Conservation (phyloP, 768 basidiomycete species). For the Trametopsis cervina region DNA sequence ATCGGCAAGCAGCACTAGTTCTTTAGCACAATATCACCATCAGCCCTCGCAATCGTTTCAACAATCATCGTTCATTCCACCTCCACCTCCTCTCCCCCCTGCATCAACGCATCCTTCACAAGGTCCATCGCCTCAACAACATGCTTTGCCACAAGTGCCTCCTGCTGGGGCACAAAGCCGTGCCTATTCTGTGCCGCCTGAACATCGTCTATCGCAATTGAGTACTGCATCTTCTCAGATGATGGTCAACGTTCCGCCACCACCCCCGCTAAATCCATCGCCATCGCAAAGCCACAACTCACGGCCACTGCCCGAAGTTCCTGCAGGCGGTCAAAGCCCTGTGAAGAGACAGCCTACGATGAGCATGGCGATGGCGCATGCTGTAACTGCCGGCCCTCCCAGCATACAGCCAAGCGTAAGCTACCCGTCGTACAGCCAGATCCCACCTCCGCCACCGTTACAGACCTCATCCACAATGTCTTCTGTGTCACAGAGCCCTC, state of each 20-base stretch:
- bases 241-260: conserved; percentile 17
- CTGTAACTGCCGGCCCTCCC: conserved; percentile 1
- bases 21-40: conserved; percentile 3
- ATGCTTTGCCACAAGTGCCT: conserved; percentile 28
- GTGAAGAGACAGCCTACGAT: background rate
- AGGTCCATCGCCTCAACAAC: conserved; percentile 22
- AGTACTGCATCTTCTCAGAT: background rate
- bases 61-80: background rate
- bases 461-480: background rate
- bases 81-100: conserved; percentile 8
- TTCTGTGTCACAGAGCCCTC: background rate
- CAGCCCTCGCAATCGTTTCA: background rate
- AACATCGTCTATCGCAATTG: background rate
- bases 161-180: conserved; percentile 22
- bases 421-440: conserved; percentile 28
- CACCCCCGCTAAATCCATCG: conserved; percentile 9
- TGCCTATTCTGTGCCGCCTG: conserved; percentile 7
- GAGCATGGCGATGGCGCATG: background rate
- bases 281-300: conserved; percentile 10
- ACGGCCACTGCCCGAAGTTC: conserved; percentile 6
- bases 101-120: conserved; percentile 6
- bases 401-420: background rate
- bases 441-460: conserved; percentile 11
- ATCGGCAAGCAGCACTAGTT: background rate
- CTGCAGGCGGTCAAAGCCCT: background rate